Percentiles rank a stretch among this genome's conserved stretches.
phyloP scores from a whole-genome alignment of 139 green algal genomes.

The Pleodorina starrii region DNA sequence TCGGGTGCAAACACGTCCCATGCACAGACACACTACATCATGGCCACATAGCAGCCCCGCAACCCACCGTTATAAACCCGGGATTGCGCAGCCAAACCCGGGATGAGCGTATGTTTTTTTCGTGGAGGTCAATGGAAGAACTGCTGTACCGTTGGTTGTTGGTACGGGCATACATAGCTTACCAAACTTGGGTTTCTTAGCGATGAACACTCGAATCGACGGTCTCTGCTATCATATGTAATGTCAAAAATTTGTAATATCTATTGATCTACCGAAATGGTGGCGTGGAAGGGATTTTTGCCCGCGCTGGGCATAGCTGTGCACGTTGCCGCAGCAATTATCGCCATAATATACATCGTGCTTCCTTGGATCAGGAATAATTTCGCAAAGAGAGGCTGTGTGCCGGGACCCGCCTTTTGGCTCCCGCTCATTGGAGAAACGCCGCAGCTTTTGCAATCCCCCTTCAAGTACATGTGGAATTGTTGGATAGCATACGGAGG shows the following conservation, averaged over 20 bases:
- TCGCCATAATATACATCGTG: not conserved
- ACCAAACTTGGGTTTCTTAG: too few relatives aligned
- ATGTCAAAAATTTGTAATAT: not conserved
- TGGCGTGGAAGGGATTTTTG: not conserved
- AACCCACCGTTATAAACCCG: too few relatives aligned
- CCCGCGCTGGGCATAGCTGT: not conserved
- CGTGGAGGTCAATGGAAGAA: too few relatives aligned
- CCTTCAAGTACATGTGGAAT: constrained; percentile 11
- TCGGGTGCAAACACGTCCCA: too few relatives aligned
- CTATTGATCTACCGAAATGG: not conserved
- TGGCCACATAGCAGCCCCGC: too few relatives aligned
- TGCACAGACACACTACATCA: too few relatives aligned
- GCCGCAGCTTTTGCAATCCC: not conserved
- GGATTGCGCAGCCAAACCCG: too few relatives aligned
- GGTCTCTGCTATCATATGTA: too few relatives aligned
- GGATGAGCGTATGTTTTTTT: too few relatives aligned
- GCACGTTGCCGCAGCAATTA: not conserved
- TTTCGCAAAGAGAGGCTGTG: not conserved
- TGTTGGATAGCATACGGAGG: not conserved
- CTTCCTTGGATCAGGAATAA: not conserved
- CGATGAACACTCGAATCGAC: too few relatives aligned
- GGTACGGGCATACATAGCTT: too few relatives aligned
- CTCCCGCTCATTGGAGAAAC: constrained; percentile 14
- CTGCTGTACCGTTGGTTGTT: too few relatives aligned
- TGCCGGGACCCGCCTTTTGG: not conserved